These are phyloP conservation scores for Radiomyces spectabilis DNA, from an alignment of 192 early-diverging fungal species.

Conservation along the genomic window DNA sequence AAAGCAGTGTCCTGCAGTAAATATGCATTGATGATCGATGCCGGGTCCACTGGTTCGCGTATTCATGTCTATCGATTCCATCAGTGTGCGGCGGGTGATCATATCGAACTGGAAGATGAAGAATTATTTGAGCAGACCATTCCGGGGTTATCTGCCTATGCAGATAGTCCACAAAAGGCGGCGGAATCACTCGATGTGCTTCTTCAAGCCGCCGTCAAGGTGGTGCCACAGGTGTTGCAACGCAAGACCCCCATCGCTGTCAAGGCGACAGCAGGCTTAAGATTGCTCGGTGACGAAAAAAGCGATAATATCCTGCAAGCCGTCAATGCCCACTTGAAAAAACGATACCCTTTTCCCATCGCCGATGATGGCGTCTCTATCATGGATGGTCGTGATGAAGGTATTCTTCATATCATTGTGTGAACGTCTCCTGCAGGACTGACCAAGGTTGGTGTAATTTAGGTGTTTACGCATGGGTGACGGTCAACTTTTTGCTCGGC, in stretches of 20 bases:
- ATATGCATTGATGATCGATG: slow-evolving; percentile 80
- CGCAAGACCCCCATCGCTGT: slow-evolving; percentile 73
- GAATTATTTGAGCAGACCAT: slow-evolving; percentile 70
- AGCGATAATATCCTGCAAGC: slow-evolving; percentile 63
- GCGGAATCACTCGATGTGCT: slow-evolving; percentile 66
- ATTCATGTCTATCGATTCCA: slow-evolving; percentile 88
- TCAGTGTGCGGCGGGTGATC: slow-evolving; percentile 55
- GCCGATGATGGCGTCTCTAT: slow-evolving; percentile 60
- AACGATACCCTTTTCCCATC: slow-evolving; percentile 63
- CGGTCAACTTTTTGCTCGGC: slow-evolving; percentile 74
- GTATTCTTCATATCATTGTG: no score
- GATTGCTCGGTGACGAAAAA: slow-evolving; percentile 59
- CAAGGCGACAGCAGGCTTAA: slow-evolving; percentile 83
- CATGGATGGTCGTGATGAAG: slow-evolving; percentile 90
- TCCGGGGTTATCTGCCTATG: slow-evolving; percentile 72
- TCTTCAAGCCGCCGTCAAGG: slow-evolving; percentile 51
- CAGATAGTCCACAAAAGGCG: slow-evolving; percentile 53
- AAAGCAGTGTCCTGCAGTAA: no score
- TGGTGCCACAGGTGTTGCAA: slow-evolving; percentile 52
- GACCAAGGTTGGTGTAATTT: no score
- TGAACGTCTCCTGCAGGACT: no score
- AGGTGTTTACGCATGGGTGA: slow-evolving; percentile 89
- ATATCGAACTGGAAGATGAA: slow-evolving; percentile 54
- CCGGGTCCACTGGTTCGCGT: slow-evolving; percentile 82
- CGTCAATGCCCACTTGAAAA: slow-evolving; percentile 47